A percentile compares a stretch with the other conserved stretches of the same genome.
These are phyloP conservation scores for Trametes cubensis DNA, from an alignment of 768 basidiomycete genomes.

Conservation along the genomic window DNA sequence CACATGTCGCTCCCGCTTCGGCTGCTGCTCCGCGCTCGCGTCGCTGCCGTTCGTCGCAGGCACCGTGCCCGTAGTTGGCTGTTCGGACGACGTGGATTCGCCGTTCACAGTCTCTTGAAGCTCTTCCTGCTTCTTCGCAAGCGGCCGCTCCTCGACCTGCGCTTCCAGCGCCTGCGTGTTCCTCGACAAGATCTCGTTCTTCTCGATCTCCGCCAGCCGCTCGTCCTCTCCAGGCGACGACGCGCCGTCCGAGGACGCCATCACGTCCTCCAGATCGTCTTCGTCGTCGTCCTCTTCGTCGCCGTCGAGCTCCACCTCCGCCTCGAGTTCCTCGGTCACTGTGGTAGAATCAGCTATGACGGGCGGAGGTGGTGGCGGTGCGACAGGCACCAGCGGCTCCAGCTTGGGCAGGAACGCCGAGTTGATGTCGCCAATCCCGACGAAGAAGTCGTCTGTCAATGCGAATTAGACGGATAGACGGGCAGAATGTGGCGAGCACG, in stretches of 20 bases:
- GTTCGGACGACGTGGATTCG: constrained; percentile 23
- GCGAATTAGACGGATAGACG: constrained; percentile 1
- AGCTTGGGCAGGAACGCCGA: constrained; percentile 88
- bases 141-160: constrained; percentile 81
- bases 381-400: constrained; percentile 50
- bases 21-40: constrained; percentile 1
- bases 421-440: constrained; percentile 98
- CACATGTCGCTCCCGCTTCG: constrained; percentile 44
- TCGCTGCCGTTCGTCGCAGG: constrained; percentile 3
- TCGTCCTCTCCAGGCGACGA: constrained; percentile 34
- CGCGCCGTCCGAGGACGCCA: constrained; percentile 11
- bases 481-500: background rate
- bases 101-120: constrained; percentile 52
- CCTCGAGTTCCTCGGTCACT: constrained; percentile 45
- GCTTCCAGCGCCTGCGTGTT: constrained; percentile 81
- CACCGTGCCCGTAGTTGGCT: constrained; percentile 8
- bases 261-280: constrained; percentile 15
- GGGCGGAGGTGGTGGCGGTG: constrained; percentile 30
- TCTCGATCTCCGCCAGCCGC: constrained; percentile 44
- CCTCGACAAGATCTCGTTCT: constrained; percentile 62
- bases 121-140: constrained; percentile 87
- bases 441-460: constrained; percentile 88
- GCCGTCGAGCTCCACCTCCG: constrained; percentile 52
- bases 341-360: constrained; percentile 4
- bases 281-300: constrained; percentile 6